These are phyloP conservation scores for Colletotrichum chrysophilum DNA, from an alignment of 2,329 filamentous ascomycete genomes.

Conservation along the genomic window DNA sequence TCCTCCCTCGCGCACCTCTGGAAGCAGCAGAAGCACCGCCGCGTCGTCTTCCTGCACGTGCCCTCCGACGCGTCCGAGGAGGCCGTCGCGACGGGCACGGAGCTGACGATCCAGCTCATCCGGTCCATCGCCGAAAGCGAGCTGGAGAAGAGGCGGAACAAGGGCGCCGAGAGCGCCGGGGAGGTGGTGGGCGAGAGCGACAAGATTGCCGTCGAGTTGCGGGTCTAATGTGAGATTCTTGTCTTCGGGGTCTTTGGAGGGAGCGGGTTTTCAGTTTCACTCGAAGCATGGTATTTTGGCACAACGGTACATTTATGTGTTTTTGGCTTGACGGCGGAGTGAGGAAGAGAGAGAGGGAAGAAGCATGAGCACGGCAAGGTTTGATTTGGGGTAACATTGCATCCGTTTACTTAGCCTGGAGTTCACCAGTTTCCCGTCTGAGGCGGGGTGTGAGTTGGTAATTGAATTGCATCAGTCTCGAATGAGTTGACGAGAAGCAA, in stretches of 20 bases:
- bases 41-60: constrained; percentile 76
- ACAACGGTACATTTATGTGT: neutral
- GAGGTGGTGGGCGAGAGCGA: neutral
- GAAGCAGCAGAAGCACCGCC: constrained; percentile 49
- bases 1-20: constrained; percentile 66
- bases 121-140: constrained; percentile 62
- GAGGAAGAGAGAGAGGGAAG: neutral
- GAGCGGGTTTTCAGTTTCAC: neutral
- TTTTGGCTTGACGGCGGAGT: neutral
- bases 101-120: constrained; percentile 59
- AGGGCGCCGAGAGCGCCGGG: neutral
- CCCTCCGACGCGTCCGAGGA: constrained; percentile 62
- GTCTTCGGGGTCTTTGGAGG: too few species aligned
- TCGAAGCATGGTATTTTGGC: neutral
- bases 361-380: neutral
- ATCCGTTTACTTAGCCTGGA: neutral
- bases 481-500: neutral
- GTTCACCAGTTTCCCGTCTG: neutral
- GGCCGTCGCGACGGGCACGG: constrained; percentile 52
- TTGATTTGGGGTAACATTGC: neutral
- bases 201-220: constrained; percentile 23
- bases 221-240: too few species aligned
- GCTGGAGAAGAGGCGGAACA: constrained; percentile 26
- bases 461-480: neutral
- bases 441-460: neutral